These are phyloP conservation scores for Pittosporum tobira DNA, from an alignment of 129 eudicot species.

Conservation along the genomic window DNA sequence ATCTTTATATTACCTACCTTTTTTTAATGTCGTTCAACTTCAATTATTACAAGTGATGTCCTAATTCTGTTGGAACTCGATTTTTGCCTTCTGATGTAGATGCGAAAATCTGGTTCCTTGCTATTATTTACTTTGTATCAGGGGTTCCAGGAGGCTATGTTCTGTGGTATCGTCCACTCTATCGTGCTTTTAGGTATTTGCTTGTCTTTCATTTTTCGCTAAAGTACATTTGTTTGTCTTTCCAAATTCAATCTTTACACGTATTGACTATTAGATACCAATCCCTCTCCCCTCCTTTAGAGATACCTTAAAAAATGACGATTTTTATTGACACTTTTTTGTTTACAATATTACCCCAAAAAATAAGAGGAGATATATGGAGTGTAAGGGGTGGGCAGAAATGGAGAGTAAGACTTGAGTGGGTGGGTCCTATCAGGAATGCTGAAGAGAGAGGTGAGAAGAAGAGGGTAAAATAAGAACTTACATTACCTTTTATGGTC, in stretches of 20 bases:
- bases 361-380: no score
- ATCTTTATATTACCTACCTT: not conserved
- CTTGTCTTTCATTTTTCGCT: not conserved
- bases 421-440: no score
- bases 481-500: no score
- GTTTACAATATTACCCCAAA: no score
- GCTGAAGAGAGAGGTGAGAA: no score
- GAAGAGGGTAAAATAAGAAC: no score
- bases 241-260: not conserved
- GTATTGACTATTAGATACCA: no score
- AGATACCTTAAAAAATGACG: no score
- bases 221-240: not conserved
- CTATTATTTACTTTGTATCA: conserved; percentile 64
- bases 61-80: conserved; percentile 8
- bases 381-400: no score
- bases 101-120: conserved; percentile 62
- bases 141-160: conserved; percentile 76
- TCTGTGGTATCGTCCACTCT: conserved; percentile 80
- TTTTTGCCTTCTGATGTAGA: conserved; percentile 23
- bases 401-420: no score
- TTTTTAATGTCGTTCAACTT: not conserved
- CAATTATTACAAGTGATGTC: not conserved
- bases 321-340: no score
- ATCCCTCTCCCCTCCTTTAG: no score
- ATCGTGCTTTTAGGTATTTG: conserved; percentile 71